Conservation (phyloP, 495 filamentous ascomycete species). For the Achaetomiella virescens region DNA sequence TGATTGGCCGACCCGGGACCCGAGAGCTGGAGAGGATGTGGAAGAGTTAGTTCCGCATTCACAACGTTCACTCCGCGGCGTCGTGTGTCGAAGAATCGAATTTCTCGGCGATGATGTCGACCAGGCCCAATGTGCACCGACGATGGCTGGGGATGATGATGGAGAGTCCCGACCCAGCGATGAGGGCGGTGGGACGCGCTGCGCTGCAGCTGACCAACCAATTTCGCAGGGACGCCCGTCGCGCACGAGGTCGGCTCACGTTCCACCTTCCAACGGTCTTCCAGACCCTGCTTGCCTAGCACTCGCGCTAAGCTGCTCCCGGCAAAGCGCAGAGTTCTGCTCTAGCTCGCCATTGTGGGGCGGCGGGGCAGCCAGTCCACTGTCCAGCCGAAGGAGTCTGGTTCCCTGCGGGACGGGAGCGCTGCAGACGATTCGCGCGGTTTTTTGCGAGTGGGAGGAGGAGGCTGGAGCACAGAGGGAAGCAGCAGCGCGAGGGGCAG, state of each 20-base stretch:
- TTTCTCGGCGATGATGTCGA: too few species aligned
- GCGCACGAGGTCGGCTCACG: slow-evolving; percentile 8
- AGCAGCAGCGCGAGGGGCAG: not conserved
- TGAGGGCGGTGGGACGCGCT: not conserved
- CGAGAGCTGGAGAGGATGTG: too few species aligned
- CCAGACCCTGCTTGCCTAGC: slow-evolving; percentile 12
- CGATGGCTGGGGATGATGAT: not conserved
- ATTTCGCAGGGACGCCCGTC: not conserved
- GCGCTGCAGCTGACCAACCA: not conserved
- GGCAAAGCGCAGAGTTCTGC: slow-evolving; percentile 24
- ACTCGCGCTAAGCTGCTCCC: slow-evolving; percentile 14
- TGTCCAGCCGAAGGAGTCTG: slow-evolving; percentile 8
- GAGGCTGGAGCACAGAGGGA: not conserved
- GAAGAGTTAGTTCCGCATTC: too few species aligned
- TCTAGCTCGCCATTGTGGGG: slow-evolving; percentile 10
- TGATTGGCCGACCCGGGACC: too few species aligned
- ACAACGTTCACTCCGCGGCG: too few species aligned
- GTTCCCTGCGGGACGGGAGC: slow-evolving; percentile 4
- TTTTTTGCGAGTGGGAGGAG: not conserved
- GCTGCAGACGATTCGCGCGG: not conserved
- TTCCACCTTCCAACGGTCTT: slow-evolving; percentile 23
- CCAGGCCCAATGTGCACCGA: too few species aligned
- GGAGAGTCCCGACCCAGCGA: not conserved
- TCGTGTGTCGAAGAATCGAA: too few species aligned
- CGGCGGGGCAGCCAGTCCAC: slow-evolving; percentile 23